phyloP scores from a whole-genome alignment of 1,139 yeast species.

The Arxiozyma slooffiae region DNA sequence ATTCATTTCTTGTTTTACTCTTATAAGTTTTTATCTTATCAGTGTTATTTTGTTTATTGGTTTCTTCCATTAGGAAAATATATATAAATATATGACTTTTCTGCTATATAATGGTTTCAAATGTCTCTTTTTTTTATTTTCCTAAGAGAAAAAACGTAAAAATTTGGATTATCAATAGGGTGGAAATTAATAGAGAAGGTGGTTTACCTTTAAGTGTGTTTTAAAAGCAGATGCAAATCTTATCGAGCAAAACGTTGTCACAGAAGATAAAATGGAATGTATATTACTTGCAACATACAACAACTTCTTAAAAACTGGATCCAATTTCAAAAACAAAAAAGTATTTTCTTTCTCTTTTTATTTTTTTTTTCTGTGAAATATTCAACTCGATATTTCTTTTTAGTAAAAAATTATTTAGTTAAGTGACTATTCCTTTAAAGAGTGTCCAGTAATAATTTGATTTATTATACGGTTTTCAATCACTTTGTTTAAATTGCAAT shows the following conservation, averaged over 20 bases:
- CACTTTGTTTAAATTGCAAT: too few relatives aligned
- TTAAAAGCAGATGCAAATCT: too few relatives aligned
- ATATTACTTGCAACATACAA: not conserved
- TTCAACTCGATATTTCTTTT: not conserved
- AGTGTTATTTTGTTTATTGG: not conserved
- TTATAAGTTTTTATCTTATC: slow-evolving; percentile 1
- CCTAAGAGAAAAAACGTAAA: not conserved
- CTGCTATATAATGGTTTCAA: too few relatives aligned
- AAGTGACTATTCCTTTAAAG: too few relatives aligned
- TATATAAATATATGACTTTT: too few relatives aligned
- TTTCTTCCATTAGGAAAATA: not conserved
- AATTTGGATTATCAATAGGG: not conserved
- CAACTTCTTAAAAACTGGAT: not conserved
- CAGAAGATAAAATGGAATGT: not conserved
- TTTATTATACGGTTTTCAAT: not conserved
- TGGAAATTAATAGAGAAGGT: not conserved
- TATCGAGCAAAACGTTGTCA: not conserved
- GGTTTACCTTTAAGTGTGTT: not conserved
- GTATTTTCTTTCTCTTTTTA: too few relatives aligned
- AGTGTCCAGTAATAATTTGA: not conserved
- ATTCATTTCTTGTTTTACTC: not conserved
- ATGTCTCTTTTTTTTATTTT: not conserved
- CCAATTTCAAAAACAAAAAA: not conserved
- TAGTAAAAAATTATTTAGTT: too few relatives aligned
- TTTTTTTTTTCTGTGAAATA: too few relatives aligned